Base-by-base conservation (phyloP, 1,284 basidiomycete species). In the Pseudozyma sp. region DNA sequence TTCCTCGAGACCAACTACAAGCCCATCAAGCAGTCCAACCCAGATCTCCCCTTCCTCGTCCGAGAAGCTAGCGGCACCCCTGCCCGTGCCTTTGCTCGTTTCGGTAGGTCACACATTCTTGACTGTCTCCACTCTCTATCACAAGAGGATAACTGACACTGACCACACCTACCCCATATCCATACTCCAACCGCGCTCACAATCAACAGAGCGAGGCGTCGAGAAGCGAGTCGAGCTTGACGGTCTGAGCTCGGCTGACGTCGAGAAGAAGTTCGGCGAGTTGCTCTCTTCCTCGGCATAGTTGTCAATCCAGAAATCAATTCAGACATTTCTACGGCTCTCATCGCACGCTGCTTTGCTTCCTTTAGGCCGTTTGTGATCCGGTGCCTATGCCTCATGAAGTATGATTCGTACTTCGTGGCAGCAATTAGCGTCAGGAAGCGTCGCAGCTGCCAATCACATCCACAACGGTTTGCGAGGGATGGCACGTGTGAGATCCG, bases 11-110 rank as follows among this genome's bases (percentile, higher is more conserved):
- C 68, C 58, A 75, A 82, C 69, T 84, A 83, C 72, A 67, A 71
- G 54, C 51, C 72, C 34, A 73, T 84, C 74, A 84, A 84, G 79
- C 53, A 75, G 61, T 71, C 76, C 47, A 84, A 84, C 65, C 83
- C 83, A 7, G 68, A 78, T 14, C 65, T 83, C 17, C 82, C 83
- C 13, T 79, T 84, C 73, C 77, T 84, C 24, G 70, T 84, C 16
- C 77, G 83, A 33, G 83, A 84, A 54, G 81, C 83, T 17, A 63
- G 67, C 40, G 77, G 77, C 17, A 79, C 78, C 11, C 81, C 81
- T 5, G 83, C 83, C 5, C 76, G 81, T 14, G 62, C 80, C 43
- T 83, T 82, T 68, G 75, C 82, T 13, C 69, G 83, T 43, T 80
- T 84, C 49, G 83, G 83, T 84, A 72, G 14, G 83, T 83, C 13